phyloP scores from a whole-genome alignment of 2,329 filamentous ascomycete species.

The Grosmannia penicillata region DNA sequence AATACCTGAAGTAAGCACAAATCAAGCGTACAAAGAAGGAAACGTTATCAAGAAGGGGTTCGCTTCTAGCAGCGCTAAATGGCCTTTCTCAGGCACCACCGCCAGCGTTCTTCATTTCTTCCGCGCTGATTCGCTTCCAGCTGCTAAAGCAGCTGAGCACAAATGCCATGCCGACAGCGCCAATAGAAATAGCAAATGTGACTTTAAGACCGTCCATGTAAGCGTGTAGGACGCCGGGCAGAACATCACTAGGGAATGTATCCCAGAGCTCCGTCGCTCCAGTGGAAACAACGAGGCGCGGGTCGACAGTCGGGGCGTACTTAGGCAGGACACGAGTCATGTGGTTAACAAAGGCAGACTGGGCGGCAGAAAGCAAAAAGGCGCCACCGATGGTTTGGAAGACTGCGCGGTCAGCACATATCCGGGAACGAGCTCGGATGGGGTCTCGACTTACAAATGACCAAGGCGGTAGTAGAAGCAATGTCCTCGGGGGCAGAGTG shows the following conservation, averaged over 20 bases:
- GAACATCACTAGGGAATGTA: constrained; percentile 26
- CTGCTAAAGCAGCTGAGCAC: constrained; percentile 14
- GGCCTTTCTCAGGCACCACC: constrained; percentile 8
- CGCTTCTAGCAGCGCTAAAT: too few species aligned
- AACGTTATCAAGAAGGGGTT: too few species aligned
- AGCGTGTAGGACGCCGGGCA: constrained; percentile 34
- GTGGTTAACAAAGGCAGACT: constrained; percentile 23
- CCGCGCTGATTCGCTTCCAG: constrained; percentile 8
- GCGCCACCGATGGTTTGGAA: constrained; percentile 31
- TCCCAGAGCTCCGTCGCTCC: constrained; percentile 35
- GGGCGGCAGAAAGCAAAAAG: constrained; percentile 28
- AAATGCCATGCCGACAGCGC: constrained; percentile 11
- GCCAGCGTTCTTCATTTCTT: constrained; percentile 6
- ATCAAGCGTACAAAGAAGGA: too few species aligned
- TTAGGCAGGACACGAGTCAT: constrained; percentile 15
- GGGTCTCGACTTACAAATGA: constrained; percentile 16
- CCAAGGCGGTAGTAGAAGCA: constrained; percentile 22
- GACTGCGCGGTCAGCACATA: constrained; percentile 15
- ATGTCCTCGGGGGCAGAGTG: constrained; percentile 19
- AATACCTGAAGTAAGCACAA: too few species aligned
- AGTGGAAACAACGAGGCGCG: constrained; percentile 15
- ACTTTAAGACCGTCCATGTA: constrained; percentile 34
- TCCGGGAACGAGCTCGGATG: too few species aligned
- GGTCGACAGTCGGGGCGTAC: constrained; percentile 6
- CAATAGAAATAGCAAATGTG: constrained; percentile 11